These are phyloP conservation scores for Penstemon eatonii DNA, from an alignment of 257 asterid genomes.

Conservation along the genomic window DNA sequence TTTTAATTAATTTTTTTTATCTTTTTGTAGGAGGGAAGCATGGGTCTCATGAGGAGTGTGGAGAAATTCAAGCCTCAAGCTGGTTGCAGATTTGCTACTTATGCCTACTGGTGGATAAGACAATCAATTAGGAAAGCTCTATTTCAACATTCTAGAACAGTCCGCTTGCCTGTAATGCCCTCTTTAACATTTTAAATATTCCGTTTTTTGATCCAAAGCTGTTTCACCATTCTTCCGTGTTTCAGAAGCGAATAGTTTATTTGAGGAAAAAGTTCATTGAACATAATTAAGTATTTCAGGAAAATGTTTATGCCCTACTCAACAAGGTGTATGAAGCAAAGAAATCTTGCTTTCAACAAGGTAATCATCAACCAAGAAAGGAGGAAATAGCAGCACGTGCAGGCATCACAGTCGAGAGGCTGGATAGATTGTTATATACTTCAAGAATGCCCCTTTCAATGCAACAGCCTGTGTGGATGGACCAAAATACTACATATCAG, in stretches of 20 bases:
- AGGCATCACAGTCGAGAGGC: conserved; percentile 72
- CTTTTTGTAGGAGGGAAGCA: conserved; percentile 79
- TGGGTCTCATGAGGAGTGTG: conserved; percentile 92
- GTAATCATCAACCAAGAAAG: conserved; percentile 60
- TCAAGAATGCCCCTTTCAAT: conserved; percentile 82
- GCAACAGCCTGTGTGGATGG: conserved; percentile 73
- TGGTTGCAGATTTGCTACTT: conserved; percentile 89
- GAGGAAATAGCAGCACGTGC: conserved; percentile 70
- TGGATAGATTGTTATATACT: conserved; percentile 53
- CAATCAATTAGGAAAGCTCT: conserved; percentile 77
- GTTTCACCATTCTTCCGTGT: background rate
- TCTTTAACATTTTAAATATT: conserved; percentile 21
- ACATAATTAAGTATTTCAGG: conserved; percentile 49
- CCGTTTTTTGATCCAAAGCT: conserved; percentile 17
- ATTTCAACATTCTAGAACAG: conserved; percentile 85
- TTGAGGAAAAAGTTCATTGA: conserved; percentile 17
- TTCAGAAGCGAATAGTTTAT: background rate
- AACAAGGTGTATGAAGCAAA: conserved; percentile 71
- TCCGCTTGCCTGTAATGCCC: conserved; percentile 85
- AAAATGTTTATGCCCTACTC: conserved; percentile 73
- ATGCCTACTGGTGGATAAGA: conserved; percentile 98
- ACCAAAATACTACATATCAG: conserved; percentile 71
- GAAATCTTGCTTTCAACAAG: conserved; percentile 55
- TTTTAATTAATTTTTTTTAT: conserved; percentile 6
- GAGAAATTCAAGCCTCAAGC: conserved; percentile 85